A percentile compares a stretch with the other conserved stretches of the same genome.
These are phyloP conservation scores for Phytophthora capsici DNA, from an alignment of 352 stramenopile genomes.

Conservation along the genomic window DNA sequence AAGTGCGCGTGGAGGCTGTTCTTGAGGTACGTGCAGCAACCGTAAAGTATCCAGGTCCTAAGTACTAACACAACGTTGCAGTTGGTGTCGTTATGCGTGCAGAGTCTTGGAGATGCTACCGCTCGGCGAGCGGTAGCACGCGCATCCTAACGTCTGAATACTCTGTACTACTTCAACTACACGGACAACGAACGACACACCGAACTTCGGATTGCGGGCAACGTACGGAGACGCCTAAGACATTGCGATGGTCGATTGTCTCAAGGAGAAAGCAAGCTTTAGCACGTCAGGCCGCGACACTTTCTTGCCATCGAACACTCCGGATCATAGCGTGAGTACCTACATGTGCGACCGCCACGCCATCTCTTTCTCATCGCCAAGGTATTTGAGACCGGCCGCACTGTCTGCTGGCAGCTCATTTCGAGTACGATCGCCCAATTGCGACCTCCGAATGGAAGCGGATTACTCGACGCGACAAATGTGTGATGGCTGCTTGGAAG, in stretches of 20 bases:
- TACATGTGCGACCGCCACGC: not conserved
- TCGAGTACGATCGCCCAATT: conserved; percentile 2
- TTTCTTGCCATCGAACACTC: conserved; percentile 4
- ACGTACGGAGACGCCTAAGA: conserved; percentile 2
- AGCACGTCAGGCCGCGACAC: conserved; percentile 21
- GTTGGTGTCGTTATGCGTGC: conserved; percentile 47
- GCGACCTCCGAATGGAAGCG: conserved; percentile 14
- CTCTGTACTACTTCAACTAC: not conserved
- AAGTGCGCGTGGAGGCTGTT: conserved; percentile 56
- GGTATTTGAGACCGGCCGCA: conserved; percentile 1
- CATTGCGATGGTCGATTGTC: conserved; percentile 15
- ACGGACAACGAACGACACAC: not conserved
- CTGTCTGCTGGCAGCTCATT: conserved; percentile 20
- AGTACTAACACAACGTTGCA: conserved; percentile 11
- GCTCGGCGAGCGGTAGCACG: too few species aligned
- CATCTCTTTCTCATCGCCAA: conserved; percentile 2
- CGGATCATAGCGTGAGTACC: not conserved
- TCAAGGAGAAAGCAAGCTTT: not conserved
- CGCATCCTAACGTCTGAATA: not conserved
- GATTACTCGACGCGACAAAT: conserved; percentile 14
- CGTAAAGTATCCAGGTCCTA: not conserved
- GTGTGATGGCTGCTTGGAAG: conserved; percentile 11
- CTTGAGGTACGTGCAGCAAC: conserved; percentile 46
- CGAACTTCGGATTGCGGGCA: not conserved
- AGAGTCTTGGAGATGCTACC: conserved; percentile 24